A percentile compares a stretch with the other conserved stretches of the same genome.
Evolutionary conservation across 2,329 filamentous ascomycete species (phyloP).

Genomic region (Pyrenochaeta sp.): DNA sequence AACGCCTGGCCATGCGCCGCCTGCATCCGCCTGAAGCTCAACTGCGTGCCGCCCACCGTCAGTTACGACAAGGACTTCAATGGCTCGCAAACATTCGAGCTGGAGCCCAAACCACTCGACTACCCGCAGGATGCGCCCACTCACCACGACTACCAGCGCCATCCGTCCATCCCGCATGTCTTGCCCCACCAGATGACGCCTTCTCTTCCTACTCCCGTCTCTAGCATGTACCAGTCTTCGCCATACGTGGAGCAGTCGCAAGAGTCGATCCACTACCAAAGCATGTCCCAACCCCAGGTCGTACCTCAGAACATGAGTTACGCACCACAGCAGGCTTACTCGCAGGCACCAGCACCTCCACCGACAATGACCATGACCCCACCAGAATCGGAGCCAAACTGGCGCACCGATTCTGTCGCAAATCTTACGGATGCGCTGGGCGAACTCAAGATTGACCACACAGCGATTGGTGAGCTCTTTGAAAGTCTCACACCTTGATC

Average conservation of each 20-base stretch:
- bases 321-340: conserved; percentile 42
- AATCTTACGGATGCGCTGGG: conserved; percentile 83
- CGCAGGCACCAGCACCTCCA: conserved; percentile 32
- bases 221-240: conserved; percentile 46
- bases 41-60: conserved; percentile 88
- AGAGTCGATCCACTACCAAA: conserved; percentile 46
- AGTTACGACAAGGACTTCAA: conserved; percentile 70
- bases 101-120: conserved; percentile 49
- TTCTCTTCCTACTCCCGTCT: conserved; percentile 38
- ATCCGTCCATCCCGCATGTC: conserved; percentile 38
- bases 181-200: conserved; percentile 38
- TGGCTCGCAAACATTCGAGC: conserved; percentile 50
- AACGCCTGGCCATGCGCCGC: conserved; percentile 98
- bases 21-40: conserved; percentile 88
- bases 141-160: conserved; percentile 52
- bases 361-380: conserved; percentile 42
- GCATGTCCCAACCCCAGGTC: conserved; percentile 43
- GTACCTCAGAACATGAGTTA: conserved; percentile 45
- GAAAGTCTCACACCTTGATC: background rate
- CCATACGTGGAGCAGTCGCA: conserved; percentile 44
- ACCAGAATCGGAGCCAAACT: conserved; percentile 59
- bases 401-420: conserved; percentile 57
- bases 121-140: conserved; percentile 48
- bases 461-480: conserved; percentile 75
- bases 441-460: conserved; percentile 84